Conservation (phyloP, 164 flowering plant genomes). For the Umbilicus rupestris region DNA sequence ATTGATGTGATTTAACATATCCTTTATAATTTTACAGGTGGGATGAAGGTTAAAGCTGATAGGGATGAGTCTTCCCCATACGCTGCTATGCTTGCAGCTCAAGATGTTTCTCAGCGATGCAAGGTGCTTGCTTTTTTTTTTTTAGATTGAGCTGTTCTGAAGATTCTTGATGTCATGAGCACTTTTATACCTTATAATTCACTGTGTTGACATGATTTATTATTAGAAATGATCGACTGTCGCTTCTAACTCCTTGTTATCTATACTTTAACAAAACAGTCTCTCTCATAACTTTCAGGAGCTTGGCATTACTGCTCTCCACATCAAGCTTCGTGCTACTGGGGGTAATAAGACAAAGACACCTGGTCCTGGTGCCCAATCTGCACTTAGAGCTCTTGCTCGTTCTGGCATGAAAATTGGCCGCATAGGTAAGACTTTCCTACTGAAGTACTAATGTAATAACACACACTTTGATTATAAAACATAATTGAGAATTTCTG, state of each 20-base stretch:
- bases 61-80: slow-evolving; percentile 5
- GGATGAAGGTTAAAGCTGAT: slow-evolving; percentile 1
- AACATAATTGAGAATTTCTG: not conserved
- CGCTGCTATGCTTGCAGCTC: slow-evolving; percentile 2
- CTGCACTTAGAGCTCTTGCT: not conserved
- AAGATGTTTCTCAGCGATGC: slow-evolving; percentile 7
- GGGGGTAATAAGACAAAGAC: slow-evolving; percentile 1
- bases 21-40: not conserved
- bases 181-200: too few species aligned
- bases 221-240: not conserved
- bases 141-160: not conserved
- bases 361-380: not conserved
- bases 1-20: not conserved
- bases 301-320: slow-evolving; percentile 6
- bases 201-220: not conserved
- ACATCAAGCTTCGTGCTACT: slow-evolving; percentile 7
- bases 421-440: not conserved
- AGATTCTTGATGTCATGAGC: too few species aligned
- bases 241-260: too few species aligned
- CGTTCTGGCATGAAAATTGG: slow-evolving; percentile 3
- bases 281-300: not conserved
- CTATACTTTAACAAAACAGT: not conserved
- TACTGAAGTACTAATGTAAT: not conserved
- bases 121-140: not conserved
- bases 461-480: not conserved